Evolutionary conservation across 345 rosid species (phyloP).

Genomic region (Eucalyptus sp.): DNA sequence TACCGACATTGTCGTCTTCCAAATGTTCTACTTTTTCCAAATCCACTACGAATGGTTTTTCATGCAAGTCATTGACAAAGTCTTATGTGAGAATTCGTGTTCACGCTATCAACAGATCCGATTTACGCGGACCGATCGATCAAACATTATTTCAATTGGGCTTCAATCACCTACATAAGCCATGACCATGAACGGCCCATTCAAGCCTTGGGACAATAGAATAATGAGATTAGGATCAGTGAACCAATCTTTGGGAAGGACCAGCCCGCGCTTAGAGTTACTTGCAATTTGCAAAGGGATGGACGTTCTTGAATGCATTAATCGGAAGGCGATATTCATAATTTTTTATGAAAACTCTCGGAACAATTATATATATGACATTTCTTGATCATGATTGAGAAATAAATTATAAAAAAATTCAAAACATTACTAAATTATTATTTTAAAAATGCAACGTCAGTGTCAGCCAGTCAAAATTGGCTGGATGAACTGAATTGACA

Average conservation of each 20-base stretch:
- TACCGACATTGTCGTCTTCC: neutral
- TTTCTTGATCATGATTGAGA: neutral
- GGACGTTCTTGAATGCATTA: neutral
- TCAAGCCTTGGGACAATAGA: neutral
- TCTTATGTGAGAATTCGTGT: too few relatives aligned
- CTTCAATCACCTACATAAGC: neutral
- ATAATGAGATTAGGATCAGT: neutral
- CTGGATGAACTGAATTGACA: rapidly evolving
- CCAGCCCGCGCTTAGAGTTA: neutral
- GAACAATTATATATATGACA: neutral
- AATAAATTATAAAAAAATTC: too few relatives aligned
- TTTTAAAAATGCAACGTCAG: rapidly evolving
- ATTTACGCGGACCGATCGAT: neutral
- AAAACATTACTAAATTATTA: too few relatives aligned
- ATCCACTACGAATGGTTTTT: neutral
- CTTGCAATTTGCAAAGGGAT: neutral
- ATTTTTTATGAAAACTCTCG: neutral
- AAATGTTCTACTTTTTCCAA: neutral
- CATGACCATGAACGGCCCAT: neutral
- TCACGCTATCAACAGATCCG: neutral
- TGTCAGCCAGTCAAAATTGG: rapidly evolving
- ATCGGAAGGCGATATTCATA: neutral
- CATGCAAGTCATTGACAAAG: neutral
- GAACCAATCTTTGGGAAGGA: neutral
- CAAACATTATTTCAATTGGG: neutral